Evolutionary conservation across 805 yeast genomes (phyloP).

Genomic region (Saccharomyces eubayanus): DNA sequence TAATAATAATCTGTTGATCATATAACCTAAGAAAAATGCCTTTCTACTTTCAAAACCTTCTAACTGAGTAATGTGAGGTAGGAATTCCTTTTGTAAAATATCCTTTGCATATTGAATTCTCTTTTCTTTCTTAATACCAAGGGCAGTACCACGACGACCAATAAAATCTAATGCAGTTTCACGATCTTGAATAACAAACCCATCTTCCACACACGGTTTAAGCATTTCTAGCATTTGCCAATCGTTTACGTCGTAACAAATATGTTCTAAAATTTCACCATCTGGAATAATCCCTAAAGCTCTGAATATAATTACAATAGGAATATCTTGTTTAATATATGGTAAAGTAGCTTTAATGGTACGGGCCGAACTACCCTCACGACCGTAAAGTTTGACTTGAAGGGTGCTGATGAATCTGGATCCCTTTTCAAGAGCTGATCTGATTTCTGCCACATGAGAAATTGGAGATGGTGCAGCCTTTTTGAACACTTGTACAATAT

Average conservation of each 20-base stretch:
- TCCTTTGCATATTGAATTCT: constrained; percentile 98
- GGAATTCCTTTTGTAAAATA: constrained; percentile 87
- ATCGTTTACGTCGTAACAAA: constrained; percentile 94
- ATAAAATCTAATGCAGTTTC: constrained; percentile 96
- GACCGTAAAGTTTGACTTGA: constrained; percentile 86
- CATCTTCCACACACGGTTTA: constrained; percentile 98
- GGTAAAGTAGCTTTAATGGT: constrained; percentile 95
- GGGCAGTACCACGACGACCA: constrained; percentile 95
- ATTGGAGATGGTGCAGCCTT: constrained; percentile 96
- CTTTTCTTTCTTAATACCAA: constrained; percentile 93
- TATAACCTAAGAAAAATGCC: constrained; percentile 94
- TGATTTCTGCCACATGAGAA: constrained; percentile 90
- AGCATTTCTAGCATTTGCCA: constrained; percentile 99
- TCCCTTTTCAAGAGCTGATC: constrained; percentile 96
- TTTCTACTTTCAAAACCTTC: constrained; percentile 96
- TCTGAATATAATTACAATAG: constrained; percentile 93
- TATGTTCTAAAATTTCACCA: constrained; percentile 97
- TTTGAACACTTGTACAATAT: constrained; percentile 95
- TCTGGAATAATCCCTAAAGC: constrained; percentile 98
- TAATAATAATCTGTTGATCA: constrained; percentile 88
- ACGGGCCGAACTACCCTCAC: constrained; percentile 65
- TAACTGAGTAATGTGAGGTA: constrained; percentile 95
- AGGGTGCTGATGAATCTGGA: constrained; percentile 87
- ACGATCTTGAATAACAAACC: constrained; percentile 94
- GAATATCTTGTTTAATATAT: constrained; percentile 91